Evolutionary conservation across 2,329 filamentous ascomycete genomes (phyloP), one percentile per base, ranked within the genome.

Genomic region (Aureobasidium melanogenum): DNA sequence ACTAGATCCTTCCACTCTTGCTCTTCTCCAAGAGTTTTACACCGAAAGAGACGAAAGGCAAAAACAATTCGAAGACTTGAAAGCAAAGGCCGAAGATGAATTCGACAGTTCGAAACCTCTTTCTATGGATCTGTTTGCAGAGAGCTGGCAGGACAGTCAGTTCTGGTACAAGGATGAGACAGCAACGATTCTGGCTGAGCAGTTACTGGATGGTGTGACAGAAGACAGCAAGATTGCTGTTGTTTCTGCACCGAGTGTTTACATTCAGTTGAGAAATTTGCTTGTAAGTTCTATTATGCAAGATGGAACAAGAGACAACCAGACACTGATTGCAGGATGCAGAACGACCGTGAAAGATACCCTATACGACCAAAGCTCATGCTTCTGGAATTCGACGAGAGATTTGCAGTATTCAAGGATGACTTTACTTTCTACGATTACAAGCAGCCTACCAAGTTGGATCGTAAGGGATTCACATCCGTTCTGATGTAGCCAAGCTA

Each of bases 121-220:
- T 36, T 80, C 75, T 43, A 93, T 93, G 83, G 84, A 88, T 32
- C 77, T 82, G 1, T 94, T 93, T 68, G 79, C 80, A 1, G 89
- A 93, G 73, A 87, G 93, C 72, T 94, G 89, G 89, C 89, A 92
- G 69, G 83, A 87, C 69, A 88, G 84, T 64, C 89, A 93, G 74
- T 94, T 94, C 69, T 94, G 89, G 86, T 89, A 77, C 41, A 84
- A 84, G 9, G 85, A 91, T 58, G 82, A 86, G 65, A 92, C 88
- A 26, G 89, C 89, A 0, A 79, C 72, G 1, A 69, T 79, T 5
- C 74, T 89, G 22, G 89, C 88, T 1, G 76, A 79, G 60, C 81
- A 89, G 68, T 77, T 94, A 36, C 79, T 93, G 1, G 77, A 83
- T 5, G 85, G 80, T 51, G 79, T 83, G 1, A 83, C 79, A 1